Percentiles rank a stretch among this genome's conserved stretches.
Conservation (phyloP, 176 grass and related monocot genomes). For the Hordeum vulgare region MorexV3_pseudomolecules_assembly NC_058520.1:505745938-505746437, state of each 20-base stretch:
- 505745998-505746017: neutral
- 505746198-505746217: neutral
- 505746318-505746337: constrained; percentile 97
- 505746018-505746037: neutral
- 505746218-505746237: constrained; percentile 6
- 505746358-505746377: constrained; percentile 90
- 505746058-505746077: constrained; percentile 6
- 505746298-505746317: constrained; percentile 98
- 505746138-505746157: constrained; percentile 96
- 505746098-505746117: constrained; percentile 58
- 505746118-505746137: constrained; percentile 96
- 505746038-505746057: neutral
- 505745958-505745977: neutral
- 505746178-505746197: constrained; percentile 16
- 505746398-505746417: constrained; percentile 95
- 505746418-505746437: constrained; percentile 87
- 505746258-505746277: neutral
- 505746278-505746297: constrained; percentile 72
- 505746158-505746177: constrained; percentile 99
- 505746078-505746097: constrained; percentile 2
- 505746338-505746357: constrained; percentile 97
- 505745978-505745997: neutral
- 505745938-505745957: neutral
- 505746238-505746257: neutral
- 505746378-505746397: constrained; percentile 98